These are phyloP conservation scores for Teratosphaeria viscida DNA, from an alignment of 2,329 filamentous ascomycete genomes.

Conservation along the genomic window DNA sequence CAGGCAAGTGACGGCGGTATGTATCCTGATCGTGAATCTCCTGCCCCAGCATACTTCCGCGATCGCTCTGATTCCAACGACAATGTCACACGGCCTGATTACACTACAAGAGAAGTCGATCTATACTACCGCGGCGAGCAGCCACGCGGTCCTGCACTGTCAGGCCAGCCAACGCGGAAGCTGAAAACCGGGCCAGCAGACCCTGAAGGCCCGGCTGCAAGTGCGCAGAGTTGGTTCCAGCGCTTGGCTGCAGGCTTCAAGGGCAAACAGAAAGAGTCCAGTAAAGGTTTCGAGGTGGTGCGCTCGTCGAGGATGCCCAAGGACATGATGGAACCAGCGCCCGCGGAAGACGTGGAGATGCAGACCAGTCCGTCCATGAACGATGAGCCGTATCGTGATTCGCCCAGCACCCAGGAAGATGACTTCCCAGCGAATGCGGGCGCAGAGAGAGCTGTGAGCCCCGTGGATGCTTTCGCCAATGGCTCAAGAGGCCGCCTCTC, in stretches of 20 bases:
- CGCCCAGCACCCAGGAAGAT: slow-evolving; percentile 14
- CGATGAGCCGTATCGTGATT: slow-evolving; percentile 23
- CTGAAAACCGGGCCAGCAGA: slow-evolving; percentile 90
- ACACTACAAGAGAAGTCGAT: slow-evolving; percentile 87
- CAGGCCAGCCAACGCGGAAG: slow-evolving; percentile 69
- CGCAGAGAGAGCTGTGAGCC: slow-evolving; percentile 9
- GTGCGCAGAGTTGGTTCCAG: slow-evolving; percentile 82
- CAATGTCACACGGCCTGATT: slow-evolving; percentile 55
- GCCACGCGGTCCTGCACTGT: slow-evolving; percentile 60
- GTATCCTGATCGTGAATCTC: slow-evolving; percentile 24
- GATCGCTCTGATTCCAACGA: slow-evolving; percentile 44
- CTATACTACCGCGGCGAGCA: slow-evolving; percentile 66
- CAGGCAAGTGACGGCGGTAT: slow-evolving; percentile 17
- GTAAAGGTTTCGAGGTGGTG: slow-evolving; percentile 92
- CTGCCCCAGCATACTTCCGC: slow-evolving; percentile 43
- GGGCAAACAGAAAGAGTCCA: slow-evolving; percentile 75
- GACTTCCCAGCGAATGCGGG: slow-evolving; percentile 5
- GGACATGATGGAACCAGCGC: slow-evolving; percentile 50
- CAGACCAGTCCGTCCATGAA: slow-evolving; percentile 23
- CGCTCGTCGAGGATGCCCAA: slow-evolving; percentile 73
- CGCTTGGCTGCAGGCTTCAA: slow-evolving; percentile 45
- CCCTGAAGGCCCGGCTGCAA: slow-evolving; percentile 81
- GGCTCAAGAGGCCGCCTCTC: neutral
- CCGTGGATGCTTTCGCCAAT: slow-evolving; percentile 6
- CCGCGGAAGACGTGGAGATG: slow-evolving; percentile 27